phyloP scores from a whole-genome alignment of 2,329 filamentous ascomycete genomes.

The Coniochaeta sp. region DNA sequence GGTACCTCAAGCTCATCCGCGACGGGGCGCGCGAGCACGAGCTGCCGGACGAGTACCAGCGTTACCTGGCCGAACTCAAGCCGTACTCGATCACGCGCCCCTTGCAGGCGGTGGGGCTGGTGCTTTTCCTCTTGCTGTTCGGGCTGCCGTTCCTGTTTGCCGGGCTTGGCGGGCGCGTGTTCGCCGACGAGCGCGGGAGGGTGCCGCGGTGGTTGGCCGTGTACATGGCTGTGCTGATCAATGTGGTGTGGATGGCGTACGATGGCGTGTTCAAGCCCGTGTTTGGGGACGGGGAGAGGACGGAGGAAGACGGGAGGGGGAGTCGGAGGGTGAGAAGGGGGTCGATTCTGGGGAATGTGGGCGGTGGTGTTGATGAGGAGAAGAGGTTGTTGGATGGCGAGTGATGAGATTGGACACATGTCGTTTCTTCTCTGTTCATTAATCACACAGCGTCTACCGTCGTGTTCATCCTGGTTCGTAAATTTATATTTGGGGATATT shows the following conservation, averaged over 20 bases:
- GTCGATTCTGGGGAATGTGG: constrained; percentile 3
- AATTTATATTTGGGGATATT: no score
- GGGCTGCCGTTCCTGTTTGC: constrained; percentile 49
- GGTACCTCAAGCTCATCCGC: constrained; percentile 75
- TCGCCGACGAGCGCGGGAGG: constrained; percentile 56
- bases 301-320: constrained; percentile 22
- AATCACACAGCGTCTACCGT: no score
- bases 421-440: no score
- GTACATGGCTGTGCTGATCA: constrained; percentile 44
- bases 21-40: constrained; percentile 72
- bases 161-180: constrained; percentile 36
- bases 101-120: constrained; percentile 59
- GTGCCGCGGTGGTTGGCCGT: constrained; percentile 60
- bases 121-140: constrained; percentile 55
- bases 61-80: constrained; percentile 61
- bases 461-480: no score
- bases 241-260: constrained; percentile 36
- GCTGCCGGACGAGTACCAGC: constrained; percentile 72
- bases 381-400: background rate
- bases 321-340: constrained; percentile 7
- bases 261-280: constrained; percentile 42
- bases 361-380: constrained; percentile 4
- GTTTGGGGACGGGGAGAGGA: constrained; percentile 84
- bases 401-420: no score
- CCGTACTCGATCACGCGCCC: constrained; percentile 63